Evolutionary conservation across 495 filamentous ascomycete species (phyloP).

Genomic region (Bacidia gigantensis): DNA sequence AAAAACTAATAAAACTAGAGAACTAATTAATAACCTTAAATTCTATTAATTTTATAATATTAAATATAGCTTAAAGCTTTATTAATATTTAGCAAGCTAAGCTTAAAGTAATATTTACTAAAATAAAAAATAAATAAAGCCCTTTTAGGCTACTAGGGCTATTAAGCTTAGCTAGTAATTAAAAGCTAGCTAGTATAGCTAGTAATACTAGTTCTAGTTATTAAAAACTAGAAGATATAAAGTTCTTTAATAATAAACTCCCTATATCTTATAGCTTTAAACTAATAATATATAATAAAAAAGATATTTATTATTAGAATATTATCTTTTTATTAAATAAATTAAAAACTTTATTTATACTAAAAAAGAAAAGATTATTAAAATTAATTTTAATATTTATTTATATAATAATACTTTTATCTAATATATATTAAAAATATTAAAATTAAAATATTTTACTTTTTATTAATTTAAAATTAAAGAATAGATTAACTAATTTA

Average conservation of each 20-base stretch:
- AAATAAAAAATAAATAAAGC: neutral
- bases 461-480: neutral
- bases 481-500: too few species aligned
- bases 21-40: neutral
- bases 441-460: neutral
- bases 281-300: neutral
- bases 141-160: too few species aligned
- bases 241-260: neutral
- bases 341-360: neutral
- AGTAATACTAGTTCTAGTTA: neutral
- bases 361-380: neutral
- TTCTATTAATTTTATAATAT: too few species aligned
- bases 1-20: neutral
- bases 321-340: constrained; percentile 6
- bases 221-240: neutral
- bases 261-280: neutral
- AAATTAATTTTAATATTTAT: neutral
- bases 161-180: neutral
- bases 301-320: neutral
- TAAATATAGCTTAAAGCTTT: neutral
- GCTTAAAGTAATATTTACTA: neutral
- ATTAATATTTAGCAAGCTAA: neutral
- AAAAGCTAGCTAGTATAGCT: neutral
- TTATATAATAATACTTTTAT: neutral
- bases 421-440: neutral